Base-by-base conservation (phyloP, 1,284 basidiomycete genomes). In the Pseudozyma pruni region DNA sequence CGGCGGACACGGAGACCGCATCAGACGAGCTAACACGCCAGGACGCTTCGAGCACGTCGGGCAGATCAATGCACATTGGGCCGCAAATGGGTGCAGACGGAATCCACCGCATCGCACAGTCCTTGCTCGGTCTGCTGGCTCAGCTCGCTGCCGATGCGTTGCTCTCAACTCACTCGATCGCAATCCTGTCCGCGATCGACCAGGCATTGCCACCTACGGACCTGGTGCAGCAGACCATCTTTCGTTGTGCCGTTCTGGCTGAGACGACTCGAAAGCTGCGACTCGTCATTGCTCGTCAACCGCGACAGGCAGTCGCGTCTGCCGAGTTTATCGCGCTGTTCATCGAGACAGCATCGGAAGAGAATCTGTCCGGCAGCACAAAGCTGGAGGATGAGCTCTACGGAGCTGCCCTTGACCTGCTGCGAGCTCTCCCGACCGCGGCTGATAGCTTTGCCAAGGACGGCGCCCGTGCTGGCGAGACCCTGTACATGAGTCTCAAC, bases 401-500 rank as follows among this genome's bases (percentile, higher is more conserved):
- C 22, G 29, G 23, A 23, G 46, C 46, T 4, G 22, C 57, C 6
- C 51, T 68, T 6, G 46, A 45, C 14, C 22, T 70, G 49, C 66
- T 72, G 16, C 34, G 43, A 14, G 37, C 23, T 17, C 32, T 67
- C 8, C 57, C 61, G 1, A 32, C 44, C 11, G 8, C 48, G 11
- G 16, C 46, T 13, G 48, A 35, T 33, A 23, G 25, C 33, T 35
- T 4, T 10, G 43, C 56, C 4, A 59, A 27, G 46, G 35, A 31
- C 4, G 29, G 22, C 8, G 27, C 16, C 2, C 52, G 38, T 16
- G 52, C 56, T 8, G 46, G 52, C 13, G 38, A 43, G 3, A 57
- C 59, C 13, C 66, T 75, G 11, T 64, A 66, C 44, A 58, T 63
- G 44, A 72, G 68, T 46, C 58, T 76, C 10, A 71, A 76, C 33